Evolutionary conservation across 176 grass and related monocot species (phyloP).

Genomic region (bread wheat (Triticum aestivum)): DNA sequence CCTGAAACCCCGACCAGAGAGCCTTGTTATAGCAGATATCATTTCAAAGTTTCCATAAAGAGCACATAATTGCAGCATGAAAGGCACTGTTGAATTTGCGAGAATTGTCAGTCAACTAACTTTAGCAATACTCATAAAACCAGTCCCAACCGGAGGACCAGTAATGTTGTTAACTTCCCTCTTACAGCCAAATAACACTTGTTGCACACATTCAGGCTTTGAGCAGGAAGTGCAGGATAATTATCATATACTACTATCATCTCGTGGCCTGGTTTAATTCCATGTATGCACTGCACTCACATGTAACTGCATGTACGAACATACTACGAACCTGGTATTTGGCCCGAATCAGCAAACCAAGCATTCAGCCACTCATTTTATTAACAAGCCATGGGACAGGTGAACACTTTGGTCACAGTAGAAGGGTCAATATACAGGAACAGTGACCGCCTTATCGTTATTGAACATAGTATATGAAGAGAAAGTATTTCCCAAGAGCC

Average conservation of each 20-base stretch:
- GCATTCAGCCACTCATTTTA: too few relatives aligned
- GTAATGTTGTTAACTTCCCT: not conserved
- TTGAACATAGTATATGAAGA: too few relatives aligned
- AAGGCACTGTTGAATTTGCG: not conserved
- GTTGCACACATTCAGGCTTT: not conserved
- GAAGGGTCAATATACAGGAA: too few relatives aligned
- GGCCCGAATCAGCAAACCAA: too few relatives aligned
- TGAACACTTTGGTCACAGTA: too few relatives aligned
- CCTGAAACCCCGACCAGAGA: not conserved
- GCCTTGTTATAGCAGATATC: not conserved
- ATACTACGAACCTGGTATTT: too few relatives aligned
- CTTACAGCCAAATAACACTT: not conserved
- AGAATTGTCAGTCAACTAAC: not conserved
- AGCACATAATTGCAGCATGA: not conserved
- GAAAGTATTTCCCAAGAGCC: too few relatives aligned
- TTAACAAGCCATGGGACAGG: too few relatives aligned
- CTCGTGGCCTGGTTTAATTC: too few relatives aligned
- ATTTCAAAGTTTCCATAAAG: not conserved
- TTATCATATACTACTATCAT: not conserved
- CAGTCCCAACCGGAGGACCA: not conserved
- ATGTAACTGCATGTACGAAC: too few relatives aligned
- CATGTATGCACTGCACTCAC: too few relatives aligned
- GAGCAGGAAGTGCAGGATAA: not conserved
- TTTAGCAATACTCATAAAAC: not conserved
- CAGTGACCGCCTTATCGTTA: too few relatives aligned